Evolutionary conservation across 345 rosid species (phyloP).

Genomic region (Salix caprea): DNA sequence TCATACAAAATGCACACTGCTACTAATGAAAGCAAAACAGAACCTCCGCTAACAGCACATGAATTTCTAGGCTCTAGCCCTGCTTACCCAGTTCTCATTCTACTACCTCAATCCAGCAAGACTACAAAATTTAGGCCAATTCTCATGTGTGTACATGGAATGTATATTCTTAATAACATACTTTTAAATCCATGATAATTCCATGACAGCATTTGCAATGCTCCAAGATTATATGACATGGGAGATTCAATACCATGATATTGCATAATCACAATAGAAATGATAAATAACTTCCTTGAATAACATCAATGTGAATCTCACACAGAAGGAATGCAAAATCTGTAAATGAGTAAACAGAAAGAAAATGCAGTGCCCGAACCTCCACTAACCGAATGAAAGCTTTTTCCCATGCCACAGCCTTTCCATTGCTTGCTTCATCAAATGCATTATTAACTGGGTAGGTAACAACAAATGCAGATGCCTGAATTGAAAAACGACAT

Average conservation of each 20-base stretch:
- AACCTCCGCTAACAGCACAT: no score
- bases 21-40: not conserved
- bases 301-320: not conserved
- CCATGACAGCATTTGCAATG: no score
- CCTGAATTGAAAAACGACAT: constrained; percentile 40
- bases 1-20: not conserved
- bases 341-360: not conserved
- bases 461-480: constrained; percentile 84
- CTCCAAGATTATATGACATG: not conserved
- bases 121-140: no score
- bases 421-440: constrained; percentile 60
- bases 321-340: not conserved
- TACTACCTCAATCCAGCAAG: no score
- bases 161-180: no score
- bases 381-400: constrained; percentile 75
- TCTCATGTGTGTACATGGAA: no score
- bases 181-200: no score
- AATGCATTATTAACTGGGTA: constrained; percentile 88
- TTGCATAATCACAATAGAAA: not conserved
- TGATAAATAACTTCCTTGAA: not conserved
- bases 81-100: no score
- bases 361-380: constrained; percentile 37
- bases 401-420: constrained; percentile 94
- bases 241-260: not conserved
- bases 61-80: no score